These are phyloP conservation scores for Candida sp. DNA, from an alignment of 1,139 yeast species.

Conservation along the genomic window DNA sequence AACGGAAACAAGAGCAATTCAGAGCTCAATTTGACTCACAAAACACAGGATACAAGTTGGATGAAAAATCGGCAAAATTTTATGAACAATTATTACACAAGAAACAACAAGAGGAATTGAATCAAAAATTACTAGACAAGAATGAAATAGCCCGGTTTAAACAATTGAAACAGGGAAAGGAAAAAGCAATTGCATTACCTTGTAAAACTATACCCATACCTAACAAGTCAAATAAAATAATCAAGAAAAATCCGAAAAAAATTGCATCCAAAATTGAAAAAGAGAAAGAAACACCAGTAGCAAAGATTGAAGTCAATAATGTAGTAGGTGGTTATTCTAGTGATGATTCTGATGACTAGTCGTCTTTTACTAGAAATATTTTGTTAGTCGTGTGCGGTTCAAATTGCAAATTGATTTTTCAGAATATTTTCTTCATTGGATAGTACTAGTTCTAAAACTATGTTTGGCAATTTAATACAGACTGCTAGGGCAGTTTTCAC, in stretches of 20 bases:
- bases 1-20: constrained; percentile 27
- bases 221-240: neutral
- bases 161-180: constrained; percentile 4
- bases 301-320: neutral
- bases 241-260: neutral
- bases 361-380: neutral
- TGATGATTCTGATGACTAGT: neutral
- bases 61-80: constrained; percentile 25
- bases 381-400: neutral
- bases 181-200: neutral
- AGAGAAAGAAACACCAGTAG: neutral
- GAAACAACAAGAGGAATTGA: constrained; percentile 13
- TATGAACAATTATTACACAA: constrained; percentile 19
- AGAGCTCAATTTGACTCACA: constrained; percentile 30
- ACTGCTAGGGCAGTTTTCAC: constrained; percentile 16
- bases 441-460: neutral
- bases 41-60: constrained; percentile 36
- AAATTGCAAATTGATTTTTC: neutral
- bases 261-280: neutral
- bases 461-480: constrained; percentile 13
- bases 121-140: constrained; percentile 8
- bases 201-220: neutral
- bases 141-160: constrained; percentile 8
- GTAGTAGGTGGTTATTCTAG: constrained; percentile 1
- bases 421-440: neutral